These are phyloP conservation scores for Micractinium conductrix DNA, from an alignment of 139 green algal species.

Conservation along the genomic window DNA sequence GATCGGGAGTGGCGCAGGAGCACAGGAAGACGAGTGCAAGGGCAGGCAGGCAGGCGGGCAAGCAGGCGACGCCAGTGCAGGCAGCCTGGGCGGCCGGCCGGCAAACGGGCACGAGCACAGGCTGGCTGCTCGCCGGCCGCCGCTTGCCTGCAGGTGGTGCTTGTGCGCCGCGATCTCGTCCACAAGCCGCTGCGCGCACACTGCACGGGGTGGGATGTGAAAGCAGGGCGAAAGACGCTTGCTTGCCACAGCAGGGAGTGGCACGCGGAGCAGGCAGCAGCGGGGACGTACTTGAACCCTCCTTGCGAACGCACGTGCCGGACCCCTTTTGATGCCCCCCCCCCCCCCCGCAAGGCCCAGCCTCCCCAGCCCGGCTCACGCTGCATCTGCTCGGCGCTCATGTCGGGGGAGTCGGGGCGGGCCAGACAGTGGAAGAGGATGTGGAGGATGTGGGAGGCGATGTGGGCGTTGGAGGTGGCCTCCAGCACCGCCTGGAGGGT, in stretches of 20 bases:
- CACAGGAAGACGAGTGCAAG: no score
- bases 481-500: conserved; percentile 30
- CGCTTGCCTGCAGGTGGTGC: conserved; percentile 39
- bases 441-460: conserved; percentile 43
- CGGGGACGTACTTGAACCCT: no score
- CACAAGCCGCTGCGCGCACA: conserved; percentile 31
- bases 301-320: no score
- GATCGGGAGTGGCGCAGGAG: no score
- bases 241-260: background rate
- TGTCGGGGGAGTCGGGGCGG: background rate
- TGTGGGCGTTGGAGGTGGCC: conserved; percentile 6
- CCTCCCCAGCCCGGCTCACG: conserved; percentile 1
- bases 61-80: background rate
- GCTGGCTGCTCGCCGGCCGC: no score
- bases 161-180: conserved; percentile 40
- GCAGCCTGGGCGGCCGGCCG: background rate
- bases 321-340: no score
- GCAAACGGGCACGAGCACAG: no score
- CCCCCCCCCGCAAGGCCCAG: no score
- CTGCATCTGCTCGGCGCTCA: conserved; percentile 22
- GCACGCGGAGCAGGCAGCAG: background rate
- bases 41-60: background rate
- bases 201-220: background rate
- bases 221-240: background rate
- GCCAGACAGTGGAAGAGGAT: conserved; percentile 15